Conservation (phyloP, 768 basidiomycete genomes). For the Lactifluus rugatus region DNA sequence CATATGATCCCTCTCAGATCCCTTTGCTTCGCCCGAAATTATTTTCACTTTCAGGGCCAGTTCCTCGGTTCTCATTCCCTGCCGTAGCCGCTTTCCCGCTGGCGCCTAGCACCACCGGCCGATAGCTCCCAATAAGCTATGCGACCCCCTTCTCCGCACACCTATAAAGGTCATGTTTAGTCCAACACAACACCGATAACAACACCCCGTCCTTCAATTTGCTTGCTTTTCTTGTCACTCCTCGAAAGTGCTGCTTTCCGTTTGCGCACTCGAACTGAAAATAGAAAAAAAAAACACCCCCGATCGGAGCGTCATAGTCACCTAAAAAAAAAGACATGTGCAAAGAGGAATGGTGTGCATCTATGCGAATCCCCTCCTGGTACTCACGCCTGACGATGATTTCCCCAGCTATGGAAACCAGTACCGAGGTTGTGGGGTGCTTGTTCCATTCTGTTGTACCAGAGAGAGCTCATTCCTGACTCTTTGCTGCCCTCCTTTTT, state of each 20-base stretch:
- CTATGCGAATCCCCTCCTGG: neutral
- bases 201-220: neutral
- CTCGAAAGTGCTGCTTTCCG: neutral
- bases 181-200: neutral
- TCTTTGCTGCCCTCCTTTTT: neutral
- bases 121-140: constrained; percentile 13
- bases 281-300: neutral
- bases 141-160: constrained; percentile 3
- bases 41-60: constrained; percentile 6
- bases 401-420: constrained; percentile 18
- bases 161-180: constrained; percentile 6
- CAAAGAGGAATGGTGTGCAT: constrained; percentile 18
- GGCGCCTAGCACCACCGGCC: constrained; percentile 4
- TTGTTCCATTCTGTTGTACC: neutral
- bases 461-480: neutral
- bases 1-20: constrained; percentile 11
- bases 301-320: neutral
- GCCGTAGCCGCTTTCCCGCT: constrained; percentile 15
- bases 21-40: constrained; percentile 9
- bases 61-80: constrained; percentile 13
- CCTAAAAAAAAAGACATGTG: constrained; percentile 12
- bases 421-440: constrained; percentile 20
- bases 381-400: neutral
- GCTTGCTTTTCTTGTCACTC: neutral
- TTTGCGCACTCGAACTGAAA: neutral